phyloP scores from a whole-genome alignment of 345 rosid genomes.

The Rhizophora mangle region DNA sequence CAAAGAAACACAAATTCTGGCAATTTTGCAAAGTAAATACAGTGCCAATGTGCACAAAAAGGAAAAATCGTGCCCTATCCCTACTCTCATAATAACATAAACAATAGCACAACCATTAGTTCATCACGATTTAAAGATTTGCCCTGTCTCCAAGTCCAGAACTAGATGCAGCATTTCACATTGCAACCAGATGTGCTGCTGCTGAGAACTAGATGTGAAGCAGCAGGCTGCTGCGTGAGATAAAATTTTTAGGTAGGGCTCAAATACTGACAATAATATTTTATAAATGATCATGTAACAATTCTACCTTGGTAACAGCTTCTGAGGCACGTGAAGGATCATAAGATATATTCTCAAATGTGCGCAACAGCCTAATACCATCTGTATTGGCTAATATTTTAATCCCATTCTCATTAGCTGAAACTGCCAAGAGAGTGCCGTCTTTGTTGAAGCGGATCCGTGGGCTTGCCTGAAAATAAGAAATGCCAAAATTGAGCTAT shows the following conservation, averaged over 20 bases:
- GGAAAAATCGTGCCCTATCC: neutral
- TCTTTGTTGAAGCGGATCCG: constrained; percentile 84
- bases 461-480: constrained; percentile 61
- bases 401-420: constrained; percentile 75
- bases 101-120: neutral
- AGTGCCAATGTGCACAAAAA: too few species aligned
- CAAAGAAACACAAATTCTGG: too few species aligned
- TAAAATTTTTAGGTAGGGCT: constrained; percentile 8
- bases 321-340: constrained; percentile 59
- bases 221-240: constrained; percentile 33
- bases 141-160: too few species aligned
- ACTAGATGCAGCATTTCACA: too few species aligned
- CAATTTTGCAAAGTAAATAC: too few species aligned
- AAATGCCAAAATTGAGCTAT: constrained; percentile 29
- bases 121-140: neutral
- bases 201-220: constrained; percentile 60
- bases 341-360: constrained; percentile 58
- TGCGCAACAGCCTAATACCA: constrained; percentile 61
- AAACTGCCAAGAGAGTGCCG: constrained; percentile 85
- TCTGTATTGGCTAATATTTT: constrained; percentile 75
- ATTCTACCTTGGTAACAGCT: constrained; percentile 50
- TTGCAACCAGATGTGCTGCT: too few species aligned
- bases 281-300: constrained; percentile 7
- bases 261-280: neutral
- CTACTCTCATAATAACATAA: neutral